Evolutionary conservation across 225 moss, liverwort and hornwort genomes (phyloP).

Genomic region (Straminergon stramineum): DNA sequence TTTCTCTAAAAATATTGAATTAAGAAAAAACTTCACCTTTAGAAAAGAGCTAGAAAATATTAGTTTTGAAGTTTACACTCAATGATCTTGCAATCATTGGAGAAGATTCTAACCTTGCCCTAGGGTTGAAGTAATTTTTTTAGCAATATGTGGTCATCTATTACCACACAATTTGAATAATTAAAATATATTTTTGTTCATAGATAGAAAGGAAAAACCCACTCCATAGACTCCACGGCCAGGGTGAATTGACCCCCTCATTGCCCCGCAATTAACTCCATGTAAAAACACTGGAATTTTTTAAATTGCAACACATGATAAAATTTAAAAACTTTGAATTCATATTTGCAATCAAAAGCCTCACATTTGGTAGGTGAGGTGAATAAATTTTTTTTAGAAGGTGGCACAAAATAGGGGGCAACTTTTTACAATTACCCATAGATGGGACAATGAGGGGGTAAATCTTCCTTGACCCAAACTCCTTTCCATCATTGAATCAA

Average conservation of each 20-base stretch:
- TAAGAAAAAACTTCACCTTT: not conserved
- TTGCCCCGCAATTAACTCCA: too few relatives aligned
- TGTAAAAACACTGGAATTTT: too few relatives aligned
- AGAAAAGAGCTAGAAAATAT: accelerated
- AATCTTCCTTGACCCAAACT: not conserved
- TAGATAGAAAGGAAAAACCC: accelerated
- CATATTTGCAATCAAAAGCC: too few relatives aligned
- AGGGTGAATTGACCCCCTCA: too few relatives aligned
- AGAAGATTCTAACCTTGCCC: not conserved
- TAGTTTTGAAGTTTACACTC: not conserved
- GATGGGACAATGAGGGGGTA: too few relatives aligned
- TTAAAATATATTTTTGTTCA: not conserved
- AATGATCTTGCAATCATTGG: not conserved
- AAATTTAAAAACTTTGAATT: too few relatives aligned
- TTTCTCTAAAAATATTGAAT: not conserved
- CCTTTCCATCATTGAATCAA: not conserved
- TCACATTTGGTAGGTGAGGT: too few relatives aligned
- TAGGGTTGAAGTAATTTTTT: accelerated
- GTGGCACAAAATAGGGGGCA: too few relatives aligned
- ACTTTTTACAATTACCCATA: too few relatives aligned
- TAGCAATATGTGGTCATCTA: accelerated
- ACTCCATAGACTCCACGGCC: too few relatives aligned
- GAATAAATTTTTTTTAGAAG: too few relatives aligned
- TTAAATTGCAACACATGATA: too few relatives aligned
- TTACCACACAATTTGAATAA: accelerated